Conservation (phyloP, 768 basidiomycete species). For the Leucocoprinus leucothites region DNA sequence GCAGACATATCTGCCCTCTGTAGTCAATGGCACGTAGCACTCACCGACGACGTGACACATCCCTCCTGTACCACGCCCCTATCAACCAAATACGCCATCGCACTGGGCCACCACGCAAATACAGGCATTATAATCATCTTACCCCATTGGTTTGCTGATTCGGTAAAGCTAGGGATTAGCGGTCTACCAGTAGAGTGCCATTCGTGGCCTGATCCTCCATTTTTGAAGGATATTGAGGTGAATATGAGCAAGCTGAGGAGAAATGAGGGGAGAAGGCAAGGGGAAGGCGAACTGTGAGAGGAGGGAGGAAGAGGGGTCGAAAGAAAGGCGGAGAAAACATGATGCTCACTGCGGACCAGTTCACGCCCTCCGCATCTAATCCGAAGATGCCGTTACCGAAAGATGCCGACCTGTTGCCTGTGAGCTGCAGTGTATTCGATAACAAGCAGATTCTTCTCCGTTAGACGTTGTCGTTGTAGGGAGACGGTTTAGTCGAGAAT, state of each 20-base stretch:
- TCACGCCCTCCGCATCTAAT: conserved; percentile 21
- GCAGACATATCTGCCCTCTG: too few species aligned
- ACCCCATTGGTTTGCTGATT: conserved; percentile 93
- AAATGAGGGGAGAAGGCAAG: neutral
- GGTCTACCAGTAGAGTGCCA: conserved; percentile 52
- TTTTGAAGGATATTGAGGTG: conserved; percentile 32
- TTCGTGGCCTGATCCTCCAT: conserved; percentile 70
- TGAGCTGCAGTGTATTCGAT: conserved; percentile 44
- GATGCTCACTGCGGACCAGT: conserved; percentile 26
- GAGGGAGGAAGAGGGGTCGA: conserved; percentile 17
- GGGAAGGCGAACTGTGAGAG: conserved; percentile 17
- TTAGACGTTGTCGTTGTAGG: conserved; percentile 52
- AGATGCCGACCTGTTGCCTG: neutral
- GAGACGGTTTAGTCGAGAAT: conserved; percentile 61
- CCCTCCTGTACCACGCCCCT: too few species aligned
- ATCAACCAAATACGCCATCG: conserved; percentile 50
- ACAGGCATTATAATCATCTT: too few species aligned
- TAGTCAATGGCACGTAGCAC: too few species aligned
- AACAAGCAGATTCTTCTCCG: conserved; percentile 59
- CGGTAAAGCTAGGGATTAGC: conserved; percentile 22
- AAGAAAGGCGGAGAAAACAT: conserved; percentile 22
- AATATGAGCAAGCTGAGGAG: conserved; percentile 4
- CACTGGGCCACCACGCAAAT: conserved; percentile 54
- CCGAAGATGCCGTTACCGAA: neutral
- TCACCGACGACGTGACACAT: too few species aligned